Percentiles rank a stretch among this genome's conserved stretches.
phyloP scores from a whole-genome alignment of 2,329 filamentous ascomycete species.

The Ceratocystis destructans region DNA sequence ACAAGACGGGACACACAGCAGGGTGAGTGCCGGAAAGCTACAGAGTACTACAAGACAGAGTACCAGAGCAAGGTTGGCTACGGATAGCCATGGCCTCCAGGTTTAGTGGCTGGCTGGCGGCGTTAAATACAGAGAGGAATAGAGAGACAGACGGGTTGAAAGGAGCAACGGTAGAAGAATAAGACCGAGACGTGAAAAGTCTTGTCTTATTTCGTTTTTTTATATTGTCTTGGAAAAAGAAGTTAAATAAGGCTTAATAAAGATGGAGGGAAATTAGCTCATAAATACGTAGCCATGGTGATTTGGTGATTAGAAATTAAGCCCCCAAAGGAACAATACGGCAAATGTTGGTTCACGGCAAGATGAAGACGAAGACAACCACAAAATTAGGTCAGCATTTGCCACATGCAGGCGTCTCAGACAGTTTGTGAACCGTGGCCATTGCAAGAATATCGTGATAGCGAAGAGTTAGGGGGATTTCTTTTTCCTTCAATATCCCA shows the following conservation, averaged over 20 bases:
- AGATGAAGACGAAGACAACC: not conserved
- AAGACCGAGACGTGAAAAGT: not conserved
- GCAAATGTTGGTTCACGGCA: not conserved
- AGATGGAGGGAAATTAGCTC: not conserved
- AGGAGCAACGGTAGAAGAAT: not conserved
- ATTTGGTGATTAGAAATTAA: not conserved
- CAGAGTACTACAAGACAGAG: not conserved
- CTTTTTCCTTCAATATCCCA: no score
- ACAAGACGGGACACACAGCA: not conserved
- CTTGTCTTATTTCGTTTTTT: not conserved
- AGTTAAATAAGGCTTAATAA: not conserved
- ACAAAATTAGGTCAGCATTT: no score
- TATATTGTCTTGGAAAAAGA: not conserved
- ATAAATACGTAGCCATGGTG: not conserved
- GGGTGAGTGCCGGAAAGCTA: not conserved
- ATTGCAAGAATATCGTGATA: no score
- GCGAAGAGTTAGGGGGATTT: no score
- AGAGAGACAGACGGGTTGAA: no score
- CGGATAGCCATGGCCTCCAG: no score
- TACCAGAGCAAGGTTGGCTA: not conserved
- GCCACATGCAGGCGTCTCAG: no score
- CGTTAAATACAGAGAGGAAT: no score
- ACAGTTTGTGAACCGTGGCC: no score
- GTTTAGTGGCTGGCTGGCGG: no score
- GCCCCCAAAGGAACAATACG: not conserved